These are phyloP conservation scores for Xylaria sp. DNA, from an alignment of 2,329 filamentous ascomycete genomes.

Conservation along the genomic window DNA sequence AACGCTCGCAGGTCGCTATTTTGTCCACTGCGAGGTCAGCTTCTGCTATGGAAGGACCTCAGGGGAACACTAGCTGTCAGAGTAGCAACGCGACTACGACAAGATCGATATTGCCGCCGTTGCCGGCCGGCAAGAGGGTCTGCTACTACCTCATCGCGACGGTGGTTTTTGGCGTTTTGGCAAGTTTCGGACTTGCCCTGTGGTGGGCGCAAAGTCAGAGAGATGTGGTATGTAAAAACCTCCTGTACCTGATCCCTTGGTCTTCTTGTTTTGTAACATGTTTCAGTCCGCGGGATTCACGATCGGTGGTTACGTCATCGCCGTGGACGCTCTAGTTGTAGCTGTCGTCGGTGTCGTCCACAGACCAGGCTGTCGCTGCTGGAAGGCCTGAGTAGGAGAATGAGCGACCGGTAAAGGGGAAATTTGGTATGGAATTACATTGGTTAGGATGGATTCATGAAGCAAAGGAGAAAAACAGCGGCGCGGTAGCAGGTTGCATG, in stretches of 20 bases:
- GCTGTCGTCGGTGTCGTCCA: constrained; percentile 21
- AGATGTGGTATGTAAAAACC: constrained; percentile 1
- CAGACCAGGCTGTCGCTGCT: constrained; percentile 25
- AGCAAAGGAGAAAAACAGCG: not conserved
- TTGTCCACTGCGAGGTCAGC: not conserved
- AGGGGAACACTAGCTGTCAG: not conserved
- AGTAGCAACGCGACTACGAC: not conserved
- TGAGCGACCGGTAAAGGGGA: not conserved
- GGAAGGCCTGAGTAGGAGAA: not conserved
- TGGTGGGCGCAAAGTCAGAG: constrained; percentile 22
- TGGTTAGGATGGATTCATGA: not conserved
- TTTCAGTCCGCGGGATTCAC: constrained; percentile 27
- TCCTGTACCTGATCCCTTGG: not conserved
- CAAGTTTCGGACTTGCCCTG: constrained; percentile 24
- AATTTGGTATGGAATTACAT: not conserved
- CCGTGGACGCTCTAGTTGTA: constrained; percentile 22
- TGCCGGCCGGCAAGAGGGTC: constrained; percentile 7
- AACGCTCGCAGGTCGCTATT: not conserved
- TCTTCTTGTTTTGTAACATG: not conserved
- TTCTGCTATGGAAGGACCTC: not conserved
- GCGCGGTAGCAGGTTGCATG: too few species aligned
- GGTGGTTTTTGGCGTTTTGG: constrained; percentile 21
- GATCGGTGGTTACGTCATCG: constrained; percentile 26
- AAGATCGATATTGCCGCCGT: not conserved
- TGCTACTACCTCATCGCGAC: constrained; percentile 30